Evolutionary conservation across 306 rosid species (phyloP), one percentile per base, ranked within the genome.

Genomic region (Abrus pulchellus): DNA sequence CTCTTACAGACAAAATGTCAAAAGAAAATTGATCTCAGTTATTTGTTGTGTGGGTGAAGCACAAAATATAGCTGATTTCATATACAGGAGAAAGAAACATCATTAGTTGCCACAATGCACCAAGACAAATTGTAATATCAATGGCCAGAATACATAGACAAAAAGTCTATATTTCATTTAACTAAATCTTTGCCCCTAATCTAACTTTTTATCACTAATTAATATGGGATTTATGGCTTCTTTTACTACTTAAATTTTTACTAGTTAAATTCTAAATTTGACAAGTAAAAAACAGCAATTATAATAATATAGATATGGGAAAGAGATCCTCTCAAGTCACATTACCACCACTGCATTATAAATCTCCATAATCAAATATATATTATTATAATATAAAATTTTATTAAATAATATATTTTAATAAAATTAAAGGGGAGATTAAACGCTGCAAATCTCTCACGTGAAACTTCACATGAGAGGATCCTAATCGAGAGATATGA

Each of bases 101-200:
- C 56, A 49, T 11, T 50, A 52, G 27, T 63, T 30, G 10, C 49
- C 33, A 52, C 30, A 74, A 77, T 6, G 28, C 71, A 60, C 9
- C 11, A 44, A 10, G 34, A 29, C 4, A 34, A 76, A 10, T 0
- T 28, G 5, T 29, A 71, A 62, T 28, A 65, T 59, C 27, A 54
- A 65, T 12, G n/a, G 48, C 62, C 60, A 33, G 36, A 27, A 6
- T 60, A 27, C 28, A 40, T 20, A 13, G 41, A 60, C 33, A 43
- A 53, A 66, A 8, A 49, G 41, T 54, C 50, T 47, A 0, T 32
- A 66, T 67, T 81, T 56, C 81, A 6, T 74, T 81, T 44, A 48
- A 75, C 40, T 43, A 55, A 76, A 52, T 0, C 50, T 50, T 5
- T 57, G 57, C 57, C 48, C 30, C 44, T 28, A 63, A 54, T 32